A percentile compares a stretch with the other conserved stretches of the same genome.
Evolutionary conservation across 768 basidiomycete species (phyloP).

Genomic region (Suillus tomentosus): DNA sequence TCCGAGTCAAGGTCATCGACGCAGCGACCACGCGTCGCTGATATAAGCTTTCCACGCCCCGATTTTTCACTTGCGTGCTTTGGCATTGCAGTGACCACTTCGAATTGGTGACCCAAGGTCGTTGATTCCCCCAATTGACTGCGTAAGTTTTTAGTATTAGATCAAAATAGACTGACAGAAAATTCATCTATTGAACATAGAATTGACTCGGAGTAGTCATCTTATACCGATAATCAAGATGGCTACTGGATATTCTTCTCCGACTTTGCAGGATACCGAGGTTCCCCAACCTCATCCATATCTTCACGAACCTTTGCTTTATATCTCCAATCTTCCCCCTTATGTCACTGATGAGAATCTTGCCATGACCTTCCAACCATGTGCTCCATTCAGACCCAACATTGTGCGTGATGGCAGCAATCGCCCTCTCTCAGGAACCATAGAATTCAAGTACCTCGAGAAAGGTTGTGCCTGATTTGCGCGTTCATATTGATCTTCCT

Average conservation of each 20-base stretch:
- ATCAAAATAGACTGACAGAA: background rate
- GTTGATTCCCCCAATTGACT: constrained; percentile 28
- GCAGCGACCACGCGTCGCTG: constrained; percentile 20
- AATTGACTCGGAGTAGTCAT: constrained; percentile 21
- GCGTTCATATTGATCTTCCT: constrained; percentile 12
- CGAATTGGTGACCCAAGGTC: constrained; percentile 33
- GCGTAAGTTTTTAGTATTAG: constrained; percentile 21
- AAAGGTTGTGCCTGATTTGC: constrained; percentile 57
- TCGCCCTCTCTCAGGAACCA: constrained; percentile 64
- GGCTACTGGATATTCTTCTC: constrained; percentile 38
- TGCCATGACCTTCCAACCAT: constrained; percentile 69
- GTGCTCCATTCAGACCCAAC: constrained; percentile 81
- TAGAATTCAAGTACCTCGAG: constrained; percentile 82
- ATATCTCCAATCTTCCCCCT: constrained; percentile 77
- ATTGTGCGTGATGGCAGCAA: constrained; percentile 62
- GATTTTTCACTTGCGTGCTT: constrained; percentile 31
- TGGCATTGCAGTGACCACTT: constrained; percentile 25
- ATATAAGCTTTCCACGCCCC: constrained; percentile 36
- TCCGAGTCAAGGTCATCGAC: background rate
- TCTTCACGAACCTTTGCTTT: constrained; percentile 79
- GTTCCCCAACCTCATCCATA: constrained; percentile 66
- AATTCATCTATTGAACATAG: constrained; percentile 5
- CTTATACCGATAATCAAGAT: constrained; percentile 35
- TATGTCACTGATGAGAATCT: constrained; percentile 77
- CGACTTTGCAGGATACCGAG: constrained; percentile 33